phyloP scores from a whole-genome alignment of 495 filamentous ascomycete genomes.

The Hyaloscypha hepaticicola region DNA sequence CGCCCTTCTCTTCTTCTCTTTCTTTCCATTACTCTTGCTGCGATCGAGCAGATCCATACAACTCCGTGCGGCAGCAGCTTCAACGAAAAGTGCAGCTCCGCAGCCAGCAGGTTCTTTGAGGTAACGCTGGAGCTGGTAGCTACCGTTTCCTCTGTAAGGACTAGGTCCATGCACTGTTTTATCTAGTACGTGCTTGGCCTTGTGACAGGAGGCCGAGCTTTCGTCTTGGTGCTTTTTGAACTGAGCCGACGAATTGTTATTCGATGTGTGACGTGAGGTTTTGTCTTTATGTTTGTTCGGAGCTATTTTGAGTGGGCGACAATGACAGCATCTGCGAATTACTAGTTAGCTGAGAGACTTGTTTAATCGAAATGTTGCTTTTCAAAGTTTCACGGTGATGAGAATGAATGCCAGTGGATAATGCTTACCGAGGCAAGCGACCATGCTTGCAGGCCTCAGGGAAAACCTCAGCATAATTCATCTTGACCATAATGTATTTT shows the following conservation, averaged over 20 bases:
- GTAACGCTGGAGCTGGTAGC: conserved; percentile 10
- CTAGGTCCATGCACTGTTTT: background rate
- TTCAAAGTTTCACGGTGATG: background rate
- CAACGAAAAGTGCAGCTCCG: conserved; percentile 2
- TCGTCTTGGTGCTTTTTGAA: background rate
- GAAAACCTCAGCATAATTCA: background rate
- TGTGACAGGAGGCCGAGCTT: background rate
- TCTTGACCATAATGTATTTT: conserved; percentile 1
- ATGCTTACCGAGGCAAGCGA: background rate
- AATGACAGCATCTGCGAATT: conserved; percentile 4
- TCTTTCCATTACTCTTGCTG: background rate
- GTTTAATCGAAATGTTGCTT: background rate
- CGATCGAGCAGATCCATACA: conserved; percentile 7
- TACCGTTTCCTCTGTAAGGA: background rate
- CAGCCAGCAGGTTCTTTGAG: conserved; percentile 15
- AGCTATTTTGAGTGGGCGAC: background rate
- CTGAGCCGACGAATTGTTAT: background rate
- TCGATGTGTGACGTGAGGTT: background rate
- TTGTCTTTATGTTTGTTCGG: background rate
- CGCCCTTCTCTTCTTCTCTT: conserved; percentile 4
- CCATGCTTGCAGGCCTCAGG: background rate
- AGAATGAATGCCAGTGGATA: background rate
- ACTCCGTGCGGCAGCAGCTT: background rate
- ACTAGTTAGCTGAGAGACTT: background rate
- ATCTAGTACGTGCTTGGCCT: background rate